Percentiles rank a stretch among this genome's conserved stretches.
Conservation (phyloP, 2,329 filamentous ascomycete species). For the Fusarium staphyleae region DNA sequence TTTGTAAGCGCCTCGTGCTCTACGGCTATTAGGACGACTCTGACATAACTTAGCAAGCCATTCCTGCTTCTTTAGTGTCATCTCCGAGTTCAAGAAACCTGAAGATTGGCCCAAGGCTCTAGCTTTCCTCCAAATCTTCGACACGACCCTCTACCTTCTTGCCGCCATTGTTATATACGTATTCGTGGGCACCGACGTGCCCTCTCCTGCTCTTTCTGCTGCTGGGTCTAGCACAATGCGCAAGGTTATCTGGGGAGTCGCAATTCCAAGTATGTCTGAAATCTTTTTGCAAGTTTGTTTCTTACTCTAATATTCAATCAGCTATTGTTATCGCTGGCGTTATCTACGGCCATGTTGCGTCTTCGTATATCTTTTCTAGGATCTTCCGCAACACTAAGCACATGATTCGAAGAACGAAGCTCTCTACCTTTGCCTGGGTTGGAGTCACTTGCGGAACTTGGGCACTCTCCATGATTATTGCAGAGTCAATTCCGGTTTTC, state of each 20-base stretch:
- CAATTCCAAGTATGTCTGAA: constrained; percentile 55
- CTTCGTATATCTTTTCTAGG: constrained; percentile 71
- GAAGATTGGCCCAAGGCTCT: constrained; percentile 48
- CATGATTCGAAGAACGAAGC: constrained; percentile 57
- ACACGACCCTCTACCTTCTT: constrained; percentile 68
- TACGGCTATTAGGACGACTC: neutral
- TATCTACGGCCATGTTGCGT: constrained; percentile 71
- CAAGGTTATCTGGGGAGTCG: constrained; percentile 73
- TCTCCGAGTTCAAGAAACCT: constrained; percentile 68
- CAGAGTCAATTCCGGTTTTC: constrained; percentile 74
- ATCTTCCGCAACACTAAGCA: constrained; percentile 67
- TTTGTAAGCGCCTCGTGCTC: constrained; percentile 47
- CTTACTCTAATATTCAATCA: neutral
- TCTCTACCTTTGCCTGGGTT: constrained; percentile 65
- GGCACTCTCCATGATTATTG: constrained; percentile 71
- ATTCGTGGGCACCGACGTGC: constrained; percentile 67
- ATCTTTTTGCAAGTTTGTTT: neutral
- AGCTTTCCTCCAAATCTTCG: constrained; percentile 64
- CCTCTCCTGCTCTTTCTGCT: constrained; percentile 71
- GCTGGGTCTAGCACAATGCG: constrained; percentile 59
- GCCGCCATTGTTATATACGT: constrained; percentile 72
- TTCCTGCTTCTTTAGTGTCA: constrained; percentile 73
- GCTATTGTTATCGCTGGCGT: constrained; percentile 73
- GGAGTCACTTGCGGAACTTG: constrained; percentile 62
- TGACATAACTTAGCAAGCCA: constrained; percentile 54